phyloP scores from a whole-genome alignment of 768 basidiomycete genomes.

The Mycena polygramma region DNA sequence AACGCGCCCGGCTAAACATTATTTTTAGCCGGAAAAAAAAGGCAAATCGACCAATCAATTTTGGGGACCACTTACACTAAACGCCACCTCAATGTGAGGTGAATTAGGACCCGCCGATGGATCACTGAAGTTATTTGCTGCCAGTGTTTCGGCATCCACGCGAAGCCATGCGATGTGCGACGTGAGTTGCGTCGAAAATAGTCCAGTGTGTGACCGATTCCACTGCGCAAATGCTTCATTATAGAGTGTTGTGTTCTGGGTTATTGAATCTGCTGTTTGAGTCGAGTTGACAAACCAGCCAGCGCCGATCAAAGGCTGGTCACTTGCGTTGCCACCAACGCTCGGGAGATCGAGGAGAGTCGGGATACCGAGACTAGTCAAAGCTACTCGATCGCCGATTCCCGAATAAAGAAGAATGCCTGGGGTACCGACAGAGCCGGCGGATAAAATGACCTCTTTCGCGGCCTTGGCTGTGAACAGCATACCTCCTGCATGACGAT shows the following conservation, averaged over 20 bases:
- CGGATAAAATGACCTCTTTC: conserved; percentile 51
- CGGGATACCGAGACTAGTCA: conserved; percentile 25
- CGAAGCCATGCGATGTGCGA: conserved; percentile 33
- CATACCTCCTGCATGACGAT: not conserved
- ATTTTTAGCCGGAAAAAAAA: not conserved
- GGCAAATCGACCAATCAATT: not conserved
- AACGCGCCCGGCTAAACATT: not conserved
- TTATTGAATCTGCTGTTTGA: conserved; percentile 25
- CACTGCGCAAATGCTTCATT: conserved; percentile 38
- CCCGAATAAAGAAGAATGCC: conserved; percentile 15
- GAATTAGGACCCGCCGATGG: not conserved
- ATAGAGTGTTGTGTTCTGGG: conserved; percentile 33
- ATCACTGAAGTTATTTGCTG: not conserved
- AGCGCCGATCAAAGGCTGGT: conserved; percentile 39
- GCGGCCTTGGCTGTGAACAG: conserved; percentile 36
- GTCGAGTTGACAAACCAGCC: conserved; percentile 41
- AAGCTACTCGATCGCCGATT: not conserved
- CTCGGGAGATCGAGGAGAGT: conserved; percentile 38
- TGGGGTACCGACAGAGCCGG: conserved; percentile 48
- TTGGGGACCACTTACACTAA: not conserved
- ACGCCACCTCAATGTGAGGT: not conserved
- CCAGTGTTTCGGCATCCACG: not conserved
- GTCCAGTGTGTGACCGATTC: conserved; percentile 43
- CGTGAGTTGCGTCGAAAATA: conserved; percentile 35
- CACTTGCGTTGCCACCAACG: conserved; percentile 37